phyloP scores from a whole-genome alignment of 2,329 filamentous ascomycete genomes.

The Beauveria sp. region DNA sequence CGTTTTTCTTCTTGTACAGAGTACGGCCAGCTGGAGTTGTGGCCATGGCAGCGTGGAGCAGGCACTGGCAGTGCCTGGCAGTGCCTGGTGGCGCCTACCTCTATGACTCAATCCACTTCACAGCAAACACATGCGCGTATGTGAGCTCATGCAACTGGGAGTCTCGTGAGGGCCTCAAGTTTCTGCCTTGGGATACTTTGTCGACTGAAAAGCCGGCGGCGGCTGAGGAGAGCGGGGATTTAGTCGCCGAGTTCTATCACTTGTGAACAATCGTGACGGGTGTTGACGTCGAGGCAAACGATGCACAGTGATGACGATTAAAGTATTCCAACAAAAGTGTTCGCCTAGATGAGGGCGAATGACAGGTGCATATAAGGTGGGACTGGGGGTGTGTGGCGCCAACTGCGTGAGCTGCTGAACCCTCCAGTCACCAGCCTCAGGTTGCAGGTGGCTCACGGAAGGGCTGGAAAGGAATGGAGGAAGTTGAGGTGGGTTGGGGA shows the following conservation, averaged over 20 bases:
- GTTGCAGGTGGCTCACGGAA: background rate
- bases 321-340: background rate
- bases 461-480: background rate
- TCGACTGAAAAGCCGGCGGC: background rate
- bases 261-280: background rate
- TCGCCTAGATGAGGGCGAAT: constrained; percentile 1
- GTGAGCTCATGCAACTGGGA: background rate
- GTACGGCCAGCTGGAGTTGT: constrained; percentile 56
- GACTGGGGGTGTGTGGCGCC: background rate
- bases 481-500: background rate
- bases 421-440: background rate
- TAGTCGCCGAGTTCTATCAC: background rate
- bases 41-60: constrained; percentile 37
- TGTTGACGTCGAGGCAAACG: background rate
- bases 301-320: constrained; percentile 1
- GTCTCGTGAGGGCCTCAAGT: background rate
- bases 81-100: background rate
- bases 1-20: constrained; percentile 94
- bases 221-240: background rate
- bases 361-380: constrained; percentile 5
- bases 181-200: too few species aligned
- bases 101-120: background rate
- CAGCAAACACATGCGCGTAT: background rate
- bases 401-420: background rate
- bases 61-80: background rate